These are phyloP conservation scores for Myrmaecium sp. DNA, from an alignment of 2,329 filamentous ascomycete genomes.

Conservation along the genomic window DNA sequence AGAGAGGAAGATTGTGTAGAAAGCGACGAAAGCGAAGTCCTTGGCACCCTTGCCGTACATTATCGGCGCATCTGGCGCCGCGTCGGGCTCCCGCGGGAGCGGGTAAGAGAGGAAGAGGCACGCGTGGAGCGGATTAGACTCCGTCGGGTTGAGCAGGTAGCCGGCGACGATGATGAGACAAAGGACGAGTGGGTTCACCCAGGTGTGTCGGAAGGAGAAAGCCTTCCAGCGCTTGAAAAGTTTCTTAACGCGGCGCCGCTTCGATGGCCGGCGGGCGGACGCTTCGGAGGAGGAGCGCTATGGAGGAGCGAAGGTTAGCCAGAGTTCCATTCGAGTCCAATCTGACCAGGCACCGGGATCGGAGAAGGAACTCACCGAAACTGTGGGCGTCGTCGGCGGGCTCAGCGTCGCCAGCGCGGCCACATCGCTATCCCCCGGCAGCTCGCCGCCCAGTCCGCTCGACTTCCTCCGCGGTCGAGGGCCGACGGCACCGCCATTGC, in stretches of 20 bases:
- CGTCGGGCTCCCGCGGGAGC: slow-evolving; percentile 36
- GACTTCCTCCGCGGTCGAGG: slow-evolving; percentile 24
- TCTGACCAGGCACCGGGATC: slow-evolving; percentile 5
- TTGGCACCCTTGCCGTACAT: slow-evolving; percentile 82
- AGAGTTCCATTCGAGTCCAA: slow-evolving; percentile 6
- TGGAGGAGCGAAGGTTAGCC: no score
- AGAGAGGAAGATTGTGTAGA: slow-evolving; percentile 78
- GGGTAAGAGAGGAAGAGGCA: slow-evolving; percentile 87
- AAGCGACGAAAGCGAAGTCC: slow-evolving; percentile 73
- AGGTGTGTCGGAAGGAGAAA: slow-evolving; percentile 36
- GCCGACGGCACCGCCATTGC: slow-evolving; percentile 4
- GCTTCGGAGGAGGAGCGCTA: slow-evolving; percentile 13
- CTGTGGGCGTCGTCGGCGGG: slow-evolving; percentile 8
- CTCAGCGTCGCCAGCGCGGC: slow-evolving; percentile 32
- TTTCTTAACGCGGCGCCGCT: slow-evolving; percentile 28
- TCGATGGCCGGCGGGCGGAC: slow-evolving; percentile 19
- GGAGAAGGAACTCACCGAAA: slow-evolving; percentile 9
- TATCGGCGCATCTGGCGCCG: slow-evolving; percentile 25
- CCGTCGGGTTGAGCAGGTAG: slow-evolving; percentile 60
- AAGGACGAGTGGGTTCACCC: slow-evolving; percentile 52
- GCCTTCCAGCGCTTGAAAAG: slow-evolving; percentile 28
- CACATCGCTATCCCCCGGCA: slow-evolving; percentile 34
- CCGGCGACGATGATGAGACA: slow-evolving; percentile 44
- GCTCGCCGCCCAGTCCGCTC: slow-evolving; percentile 33
- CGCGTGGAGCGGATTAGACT: slow-evolving; percentile 60